Evolutionary conservation across 176 grass and related monocot species (phyloP).

Genomic region (Eragrostis nindensis): DNA sequence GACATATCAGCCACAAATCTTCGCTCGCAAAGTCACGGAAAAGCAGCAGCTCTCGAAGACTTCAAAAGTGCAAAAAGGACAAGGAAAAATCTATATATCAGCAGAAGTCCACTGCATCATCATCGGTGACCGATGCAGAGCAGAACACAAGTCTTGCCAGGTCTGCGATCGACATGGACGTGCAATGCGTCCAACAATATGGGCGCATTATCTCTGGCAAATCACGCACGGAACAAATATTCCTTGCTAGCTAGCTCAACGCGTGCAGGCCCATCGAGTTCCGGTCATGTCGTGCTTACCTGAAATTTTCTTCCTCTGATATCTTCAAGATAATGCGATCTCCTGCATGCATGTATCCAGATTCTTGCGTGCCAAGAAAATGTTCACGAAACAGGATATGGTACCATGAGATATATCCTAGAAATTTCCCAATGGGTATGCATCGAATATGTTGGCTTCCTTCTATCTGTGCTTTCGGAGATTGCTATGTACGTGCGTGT

Average conservation of each 20-base stretch:
- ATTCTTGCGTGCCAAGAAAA: slow-evolving; percentile 34
- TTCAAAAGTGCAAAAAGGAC: not conserved
- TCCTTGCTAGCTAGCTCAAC: not conserved
- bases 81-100: not conserved
- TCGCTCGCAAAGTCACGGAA: slow-evolving; percentile 30
- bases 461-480: not conserved
- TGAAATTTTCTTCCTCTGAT: not conserved
- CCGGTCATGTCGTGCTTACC: slow-evolving; percentile 19
- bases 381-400: not conserved
- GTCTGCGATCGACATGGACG: not conserved
- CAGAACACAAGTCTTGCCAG: slow-evolving; percentile 2
- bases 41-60: not conserved
- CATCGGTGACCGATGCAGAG: not conserved
- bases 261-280: not conserved
- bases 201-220: not conserved
- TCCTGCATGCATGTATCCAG: not conserved
- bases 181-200: not conserved
- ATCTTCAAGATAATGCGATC: slow-evolving; percentile 20
- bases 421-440: not conserved
- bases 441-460: not conserved
- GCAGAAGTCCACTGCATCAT: slow-evolving; percentile 19
- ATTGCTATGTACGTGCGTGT: too few species aligned
- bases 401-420: not conserved
- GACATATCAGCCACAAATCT: slow-evolving; percentile 2
- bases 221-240: not conserved